Percentiles rank a stretch among this genome's conserved stretches.
Evolutionary conservation across 495 filamentous ascomycete species (phyloP).

Genomic region (Hypomontagnella monticulosa): DNA sequence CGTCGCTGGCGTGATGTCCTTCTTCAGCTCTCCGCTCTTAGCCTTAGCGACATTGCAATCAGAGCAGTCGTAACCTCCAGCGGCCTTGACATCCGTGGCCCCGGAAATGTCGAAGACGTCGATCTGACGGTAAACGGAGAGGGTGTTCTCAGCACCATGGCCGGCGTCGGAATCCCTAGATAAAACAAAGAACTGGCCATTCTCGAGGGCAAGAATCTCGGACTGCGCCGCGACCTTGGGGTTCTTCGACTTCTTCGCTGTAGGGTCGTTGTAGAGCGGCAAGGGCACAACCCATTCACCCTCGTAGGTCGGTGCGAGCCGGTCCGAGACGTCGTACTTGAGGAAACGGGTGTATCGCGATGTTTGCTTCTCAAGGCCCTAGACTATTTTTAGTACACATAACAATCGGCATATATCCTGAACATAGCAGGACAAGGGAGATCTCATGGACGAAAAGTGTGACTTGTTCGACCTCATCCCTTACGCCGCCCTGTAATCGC

Average conservation of each 20-base stretch:
- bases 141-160: conserved; percentile 61
- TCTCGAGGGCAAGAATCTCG: conserved; percentile 73
- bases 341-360: conserved; percentile 68
- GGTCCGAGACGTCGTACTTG: conserved; percentile 66
- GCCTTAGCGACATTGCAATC: conserved; percentile 41
- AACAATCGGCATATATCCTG: not conserved
- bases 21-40: conserved; percentile 63
- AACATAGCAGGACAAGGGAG: too few relatives aligned
- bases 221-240: conserved; percentile 71
- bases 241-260: conserved; percentile 46
- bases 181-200: conserved; percentile 73
- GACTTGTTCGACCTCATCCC: not conserved
- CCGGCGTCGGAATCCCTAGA: conserved; percentile 72
- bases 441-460: too few relatives aligned
- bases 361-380: conserved; percentile 57
- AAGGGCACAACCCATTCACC: conserved; percentile 76
- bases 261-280: conserved; percentile 62
- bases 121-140: conserved; percentile 74
- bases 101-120: conserved; percentile 74
- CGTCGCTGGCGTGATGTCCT: conserved; percentile 66
- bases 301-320: conserved; percentile 51
- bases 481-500: not conserved
- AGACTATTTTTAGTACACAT: conserved; percentile 8
- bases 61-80: conserved; percentile 59
- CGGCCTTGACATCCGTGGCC: conserved; percentile 73